A percentile compares a stretch with the other conserved stretches of the same genome.
Conservation (phyloP, 345 rosid genomes). For the Syzygium aqueum region DNA sequence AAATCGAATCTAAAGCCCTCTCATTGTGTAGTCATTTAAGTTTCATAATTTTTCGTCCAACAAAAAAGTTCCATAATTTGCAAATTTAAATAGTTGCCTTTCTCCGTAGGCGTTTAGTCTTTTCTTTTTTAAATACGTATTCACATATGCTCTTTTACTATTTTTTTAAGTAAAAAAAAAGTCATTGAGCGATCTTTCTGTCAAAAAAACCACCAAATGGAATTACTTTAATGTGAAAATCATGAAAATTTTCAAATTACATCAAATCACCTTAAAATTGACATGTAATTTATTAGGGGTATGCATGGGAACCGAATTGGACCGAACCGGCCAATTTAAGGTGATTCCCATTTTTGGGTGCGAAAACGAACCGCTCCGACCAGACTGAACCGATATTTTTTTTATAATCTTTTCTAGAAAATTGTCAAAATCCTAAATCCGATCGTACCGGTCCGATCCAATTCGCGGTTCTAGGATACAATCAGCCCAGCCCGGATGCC, state of each 20-base stretch:
- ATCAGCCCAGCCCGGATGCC: too few relatives aligned
- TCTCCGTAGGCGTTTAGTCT: not conserved
- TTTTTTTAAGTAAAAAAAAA: not conserved
- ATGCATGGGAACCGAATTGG: too few relatives aligned
- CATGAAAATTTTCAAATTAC: not conserved
- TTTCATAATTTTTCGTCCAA: too few relatives aligned
- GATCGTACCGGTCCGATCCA: too few relatives aligned
- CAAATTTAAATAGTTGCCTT: not conserved
- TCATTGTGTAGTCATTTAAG: not conserved
- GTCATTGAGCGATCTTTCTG: not conserved
- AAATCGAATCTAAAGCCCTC: not conserved
- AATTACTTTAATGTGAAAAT: not conserved
- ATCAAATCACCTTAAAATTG: not conserved
- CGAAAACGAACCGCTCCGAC: too few relatives aligned
- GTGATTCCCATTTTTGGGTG: too few relatives aligned
- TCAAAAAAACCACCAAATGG: not conserved
- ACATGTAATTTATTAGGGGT: not conserved
- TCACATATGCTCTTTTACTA: not conserved
- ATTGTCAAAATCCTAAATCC: too few relatives aligned
- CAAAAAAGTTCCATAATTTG: too few relatives aligned
- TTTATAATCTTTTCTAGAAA: too few relatives aligned
- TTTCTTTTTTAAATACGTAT: not conserved
- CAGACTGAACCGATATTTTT: too few relatives aligned
- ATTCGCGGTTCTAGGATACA: too few relatives aligned
- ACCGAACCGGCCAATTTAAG: too few relatives aligned